Conservation (phyloP, 495 filamentous ascomycete genomes). For the Aspergillus conjunctus region DNA sequence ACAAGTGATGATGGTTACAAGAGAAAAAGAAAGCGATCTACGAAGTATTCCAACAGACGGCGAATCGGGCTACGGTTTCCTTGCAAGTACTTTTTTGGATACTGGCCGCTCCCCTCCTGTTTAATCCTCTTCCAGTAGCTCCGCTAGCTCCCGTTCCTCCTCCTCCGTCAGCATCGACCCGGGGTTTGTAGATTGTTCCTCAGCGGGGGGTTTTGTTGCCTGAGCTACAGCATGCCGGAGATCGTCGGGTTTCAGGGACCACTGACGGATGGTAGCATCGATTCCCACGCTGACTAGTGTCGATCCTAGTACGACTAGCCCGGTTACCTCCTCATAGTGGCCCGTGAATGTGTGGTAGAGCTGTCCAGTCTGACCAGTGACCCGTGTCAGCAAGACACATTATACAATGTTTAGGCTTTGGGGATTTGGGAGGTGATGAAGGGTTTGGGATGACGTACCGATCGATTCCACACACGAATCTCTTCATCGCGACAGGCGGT, state of each 20-base stretch:
- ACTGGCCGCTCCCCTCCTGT: background rate
- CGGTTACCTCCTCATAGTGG: constrained; percentile 92
- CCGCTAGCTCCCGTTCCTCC: constrained; percentile 84
- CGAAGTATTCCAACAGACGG: too few relatives aligned
- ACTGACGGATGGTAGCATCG: constrained; percentile 83
- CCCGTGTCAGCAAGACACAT: background rate
- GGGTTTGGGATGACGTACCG: constrained; percentile 38
- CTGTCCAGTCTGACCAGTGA: constrained; percentile 58
- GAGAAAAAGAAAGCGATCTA: background rate
- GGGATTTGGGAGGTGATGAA: background rate
- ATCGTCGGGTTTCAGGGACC: constrained; percentile 67
- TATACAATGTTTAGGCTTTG: background rate
- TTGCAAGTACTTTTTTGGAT: constrained; percentile 2
- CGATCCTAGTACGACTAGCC: constrained; percentile 63
- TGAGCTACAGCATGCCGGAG: constrained; percentile 62
- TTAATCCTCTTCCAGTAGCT: constrained; percentile 77
- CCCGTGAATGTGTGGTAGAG: constrained; percentile 77
- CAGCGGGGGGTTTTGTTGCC: constrained; percentile 55
- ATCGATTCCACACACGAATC: constrained; percentile 83
- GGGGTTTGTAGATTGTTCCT: constrained; percentile 44
- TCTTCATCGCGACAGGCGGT: constrained; percentile 92
- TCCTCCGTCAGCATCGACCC: constrained; percentile 68
- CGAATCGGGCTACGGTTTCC: background rate
- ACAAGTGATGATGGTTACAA: background rate
- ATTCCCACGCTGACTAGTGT: constrained; percentile 79